A percentile compares a stretch with the other conserved stretches of the same genome.
Conservation (phyloP, 176 grass and related monocot genomes). For the Oryza meridionalis region DNA sequence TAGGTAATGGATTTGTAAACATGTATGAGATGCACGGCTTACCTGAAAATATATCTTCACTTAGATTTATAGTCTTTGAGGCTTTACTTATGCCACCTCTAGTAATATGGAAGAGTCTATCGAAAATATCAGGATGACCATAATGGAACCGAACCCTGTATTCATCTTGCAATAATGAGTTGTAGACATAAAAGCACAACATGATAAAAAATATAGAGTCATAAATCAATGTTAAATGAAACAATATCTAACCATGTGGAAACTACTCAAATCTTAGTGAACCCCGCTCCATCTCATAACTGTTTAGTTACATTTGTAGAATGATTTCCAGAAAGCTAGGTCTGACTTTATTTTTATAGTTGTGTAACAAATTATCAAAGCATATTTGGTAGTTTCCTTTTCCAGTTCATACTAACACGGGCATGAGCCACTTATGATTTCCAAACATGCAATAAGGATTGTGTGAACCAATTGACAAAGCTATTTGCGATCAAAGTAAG, state of each 20-base stretch:
- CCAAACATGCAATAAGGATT: not conserved
- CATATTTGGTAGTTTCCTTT: not conserved
- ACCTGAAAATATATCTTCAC: constrained; percentile 99
- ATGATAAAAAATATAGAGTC: constrained; percentile 17
- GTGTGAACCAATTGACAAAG: not conserved
- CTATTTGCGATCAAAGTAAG: not conserved
- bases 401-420: not conserved
- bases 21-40: constrained; percentile 3
- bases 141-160: constrained; percentile 96
- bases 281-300: not conserved
- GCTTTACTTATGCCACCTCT: constrained; percentile 98
- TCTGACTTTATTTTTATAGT: not conserved
- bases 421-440: not conserved
- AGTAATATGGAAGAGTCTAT: constrained; percentile 98
- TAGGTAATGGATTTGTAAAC: constrained; percentile 3
- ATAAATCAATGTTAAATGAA: constrained; percentile 14
- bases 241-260: not conserved
- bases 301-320: constrained; percentile 1
- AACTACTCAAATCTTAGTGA: constrained; percentile 1
- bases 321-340: not conserved
- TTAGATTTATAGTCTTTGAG: constrained; percentile 95
- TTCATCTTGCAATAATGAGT: constrained; percentile 23
- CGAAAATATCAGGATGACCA: constrained; percentile 98
- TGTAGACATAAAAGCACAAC: constrained; percentile 6
- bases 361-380: not conserved